Evolutionary conservation across 1,284 basidiomycete genomes (phyloP), one percentile per base, ranked within the genome.

Genomic region (Sporisorium iseilematis-ciliati): DNA sequence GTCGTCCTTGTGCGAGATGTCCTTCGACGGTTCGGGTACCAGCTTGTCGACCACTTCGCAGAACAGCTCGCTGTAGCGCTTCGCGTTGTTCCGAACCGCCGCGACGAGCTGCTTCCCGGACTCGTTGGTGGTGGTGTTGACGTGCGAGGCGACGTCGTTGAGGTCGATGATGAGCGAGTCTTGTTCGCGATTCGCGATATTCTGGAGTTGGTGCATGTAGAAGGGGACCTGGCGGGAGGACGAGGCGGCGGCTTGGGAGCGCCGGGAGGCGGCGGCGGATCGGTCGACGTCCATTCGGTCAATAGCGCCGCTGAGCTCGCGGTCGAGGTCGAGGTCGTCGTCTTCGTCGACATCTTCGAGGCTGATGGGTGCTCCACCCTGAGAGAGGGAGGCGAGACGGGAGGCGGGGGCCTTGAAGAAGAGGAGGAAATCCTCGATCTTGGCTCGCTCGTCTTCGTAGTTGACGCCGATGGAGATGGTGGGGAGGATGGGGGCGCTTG

Each of bases 201-300:
- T 89, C 92, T 95, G 93, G 92, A 99, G 88, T 83, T 95, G 92
- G 57, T 90, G 88, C 90, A 95, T 92, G 86, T 99, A 99, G 87
- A 97, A 96, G 23, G 91, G 85, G 10, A 79, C 61, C 11, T 69
- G 29, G 10, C 73, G 61, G 16, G 65, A 68, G 11, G 60, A 49
- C 4, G 58, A 63, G 10, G 63, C 52, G 20, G 31, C 26, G n/a
- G 62, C 52, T 7, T 31, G 31, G 7, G 31, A 33, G 38, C 57
- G 57, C 20, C 31, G 35, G 21, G 42, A 51, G 5, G 45, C 35
- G 25, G 46, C 26, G 11, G 35, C 35, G 35, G 35, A 14, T 16
- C 58, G 64, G 29, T 74, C 66, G 31, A 75, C 73, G 29, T 76
- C 60, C 70, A 79, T 73, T 3, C 65, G 71, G 29, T 78, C 53